Conservation (phyloP, 331 rosid species). For the Prunus yedoensis region DNA sequence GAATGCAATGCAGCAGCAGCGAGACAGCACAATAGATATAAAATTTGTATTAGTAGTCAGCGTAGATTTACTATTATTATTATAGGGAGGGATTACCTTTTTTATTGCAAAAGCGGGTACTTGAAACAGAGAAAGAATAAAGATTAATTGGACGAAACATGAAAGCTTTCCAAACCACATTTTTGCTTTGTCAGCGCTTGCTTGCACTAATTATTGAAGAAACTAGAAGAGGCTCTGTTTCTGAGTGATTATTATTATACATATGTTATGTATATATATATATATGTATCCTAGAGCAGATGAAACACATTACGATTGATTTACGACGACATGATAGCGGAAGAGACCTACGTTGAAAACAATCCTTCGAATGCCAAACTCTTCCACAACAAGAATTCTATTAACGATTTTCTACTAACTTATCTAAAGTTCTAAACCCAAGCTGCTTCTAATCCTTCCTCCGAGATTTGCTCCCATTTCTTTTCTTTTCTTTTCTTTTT, state of each 20-base stretch:
- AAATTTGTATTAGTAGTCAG: no score
- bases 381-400: background rate
- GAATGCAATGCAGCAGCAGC: background rate
- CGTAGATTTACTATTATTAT: no score
- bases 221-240: background rate
- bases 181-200: conserved; percentile 17
- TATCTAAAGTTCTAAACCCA: no score
- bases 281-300: no score
- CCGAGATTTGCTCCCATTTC: no score
- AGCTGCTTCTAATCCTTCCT: no score
- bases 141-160: conserved; percentile 18
- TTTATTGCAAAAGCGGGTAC: conserved; percentile 41
- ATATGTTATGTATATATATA: no score
- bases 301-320: no score
- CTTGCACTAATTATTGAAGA: no score
- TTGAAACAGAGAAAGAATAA: conserved; percentile 37
- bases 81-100: conserved; percentile 26
- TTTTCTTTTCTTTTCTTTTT: no score
- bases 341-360: background rate
- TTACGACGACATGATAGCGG: background rate
- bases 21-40: background rate
- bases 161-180: conserved; percentile 38
- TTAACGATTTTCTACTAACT: no score
- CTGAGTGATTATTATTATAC: background rate
- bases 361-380: background rate